Evolutionary conservation across 495 filamentous ascomycete species (phyloP).

Genomic region (Penicillium paxilli): DNA sequence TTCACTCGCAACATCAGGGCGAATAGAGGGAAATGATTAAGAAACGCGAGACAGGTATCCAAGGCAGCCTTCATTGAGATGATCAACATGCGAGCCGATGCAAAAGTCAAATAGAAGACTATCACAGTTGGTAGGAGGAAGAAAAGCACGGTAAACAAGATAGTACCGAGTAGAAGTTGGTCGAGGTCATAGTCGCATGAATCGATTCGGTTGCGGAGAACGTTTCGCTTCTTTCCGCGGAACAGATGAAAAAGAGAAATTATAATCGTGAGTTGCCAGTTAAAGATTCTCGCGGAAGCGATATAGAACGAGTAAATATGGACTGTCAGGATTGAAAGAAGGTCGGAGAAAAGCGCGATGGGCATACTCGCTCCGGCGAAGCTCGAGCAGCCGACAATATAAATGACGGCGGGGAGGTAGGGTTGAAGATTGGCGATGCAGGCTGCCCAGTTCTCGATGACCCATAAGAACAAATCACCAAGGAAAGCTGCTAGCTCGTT

Average conservation of each 20-base stretch:
- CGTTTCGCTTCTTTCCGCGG: slow-evolving; percentile 95
- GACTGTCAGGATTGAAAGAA: slow-evolving; percentile 86
- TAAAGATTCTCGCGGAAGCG: slow-evolving; percentile 92
- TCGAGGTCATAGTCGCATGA: slow-evolving; percentile 99
- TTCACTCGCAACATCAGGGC: slow-evolving; percentile 96
- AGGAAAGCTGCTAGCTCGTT: slow-evolving; percentile 91
- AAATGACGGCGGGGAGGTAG: slow-evolving; percentile 80
- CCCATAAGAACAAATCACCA: slow-evolving; percentile 94
- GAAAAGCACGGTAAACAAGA: slow-evolving; percentile 93
- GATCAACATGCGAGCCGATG: slow-evolving; percentile 88
- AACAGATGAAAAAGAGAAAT: slow-evolving; percentile 97
- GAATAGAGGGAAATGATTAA: slow-evolving; percentile 98
- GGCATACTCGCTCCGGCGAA: slow-evolving; percentile 97
- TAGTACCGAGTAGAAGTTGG: slow-evolving; percentile 93
- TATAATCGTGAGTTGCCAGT: slow-evolving; percentile 97
- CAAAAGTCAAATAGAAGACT: slow-evolving; percentile 97
- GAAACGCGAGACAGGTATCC: slow-evolving; percentile 86
- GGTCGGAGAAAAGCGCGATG: slow-evolving; percentile 92
- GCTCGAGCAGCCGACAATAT: slow-evolving; percentile 90
- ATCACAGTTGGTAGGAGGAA: slow-evolving; percentile 93
- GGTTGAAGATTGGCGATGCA: slow-evolving; percentile 76
- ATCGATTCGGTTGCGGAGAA: slow-evolving; percentile 95
- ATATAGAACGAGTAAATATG: slow-evolving; percentile 99
- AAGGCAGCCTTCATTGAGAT: slow-evolving; percentile 87
- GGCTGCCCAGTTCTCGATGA: slow-evolving; percentile 96